Evolutionary conservation across 2,329 filamentous ascomycete species (phyloP).

Genomic region (Colletotrichum lupini): DNA sequence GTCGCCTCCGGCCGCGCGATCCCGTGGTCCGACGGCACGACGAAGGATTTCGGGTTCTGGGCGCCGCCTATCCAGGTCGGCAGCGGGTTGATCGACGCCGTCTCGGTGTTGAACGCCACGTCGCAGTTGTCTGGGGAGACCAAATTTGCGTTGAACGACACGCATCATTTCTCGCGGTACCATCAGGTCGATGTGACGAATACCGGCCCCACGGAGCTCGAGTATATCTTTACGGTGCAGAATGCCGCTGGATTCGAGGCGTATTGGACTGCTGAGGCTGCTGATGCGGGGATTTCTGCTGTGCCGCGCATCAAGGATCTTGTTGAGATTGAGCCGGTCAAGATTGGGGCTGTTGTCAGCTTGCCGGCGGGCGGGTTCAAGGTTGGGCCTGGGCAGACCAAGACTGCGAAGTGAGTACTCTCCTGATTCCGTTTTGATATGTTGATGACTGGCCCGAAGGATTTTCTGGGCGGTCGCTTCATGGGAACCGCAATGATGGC

Average conservation of each 20-base stretch:
- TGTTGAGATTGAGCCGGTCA: constrained; percentile 21
- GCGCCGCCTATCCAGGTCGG: constrained; percentile 52
- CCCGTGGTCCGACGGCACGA: constrained; percentile 25
- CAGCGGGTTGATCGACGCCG: constrained; percentile 51
- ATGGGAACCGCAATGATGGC: neutral
- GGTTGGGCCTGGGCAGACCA: constrained; percentile 32
- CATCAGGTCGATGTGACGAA: constrained; percentile 48
- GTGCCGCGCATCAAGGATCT: constrained; percentile 28
- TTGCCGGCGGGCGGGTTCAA: constrained; percentile 32
- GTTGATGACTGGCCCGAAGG: too few species aligned
- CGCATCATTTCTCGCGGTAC: constrained; percentile 46
- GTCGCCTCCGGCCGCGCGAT: constrained; percentile 30
- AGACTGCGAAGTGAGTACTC: constrained; percentile 25
- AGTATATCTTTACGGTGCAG: constrained; percentile 45
- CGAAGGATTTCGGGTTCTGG: constrained; percentile 39
- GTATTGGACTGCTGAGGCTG: constrained; percentile 27
- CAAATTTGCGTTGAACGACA: constrained; percentile 55
- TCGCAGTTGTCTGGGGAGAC: constrained; percentile 49
- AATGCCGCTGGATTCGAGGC: constrained; percentile 49
- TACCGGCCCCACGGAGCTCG: constrained; percentile 44
- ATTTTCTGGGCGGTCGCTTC: too few species aligned
- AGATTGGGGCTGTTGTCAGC: constrained; percentile 15
- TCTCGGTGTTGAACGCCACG: constrained; percentile 15
- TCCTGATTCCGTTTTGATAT: too few species aligned
- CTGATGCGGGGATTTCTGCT: neutral